Evolutionary conservation across 306 rosid species (phyloP).

Genomic region (Rosa rugosa): DNA sequence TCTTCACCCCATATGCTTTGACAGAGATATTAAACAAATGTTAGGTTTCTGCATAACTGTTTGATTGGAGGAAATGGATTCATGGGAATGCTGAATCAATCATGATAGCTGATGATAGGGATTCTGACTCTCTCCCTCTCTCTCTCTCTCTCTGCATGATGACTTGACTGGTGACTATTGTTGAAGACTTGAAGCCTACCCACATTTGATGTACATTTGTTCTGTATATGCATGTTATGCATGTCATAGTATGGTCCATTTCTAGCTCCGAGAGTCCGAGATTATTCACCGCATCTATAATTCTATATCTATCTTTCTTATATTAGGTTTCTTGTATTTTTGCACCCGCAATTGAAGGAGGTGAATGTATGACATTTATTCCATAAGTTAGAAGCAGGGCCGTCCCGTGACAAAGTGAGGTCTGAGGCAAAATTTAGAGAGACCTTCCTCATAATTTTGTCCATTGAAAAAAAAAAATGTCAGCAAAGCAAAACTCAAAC

Average conservation of each 20-base stretch:
- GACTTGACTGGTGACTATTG: slow-evolving; percentile 2
- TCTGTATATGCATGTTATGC: not conserved
- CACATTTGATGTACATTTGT: not conserved
- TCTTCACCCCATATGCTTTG: slow-evolving; percentile 3
- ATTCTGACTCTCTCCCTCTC: not conserved
- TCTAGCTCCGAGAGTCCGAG: not conserved
- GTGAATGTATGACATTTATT: not conserved
- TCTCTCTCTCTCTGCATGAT: not conserved
- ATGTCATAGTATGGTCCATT: not conserved
- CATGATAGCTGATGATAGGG: not conserved
- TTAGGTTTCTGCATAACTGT: not conserved
- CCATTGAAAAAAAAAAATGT: no score
- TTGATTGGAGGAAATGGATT: not conserved
- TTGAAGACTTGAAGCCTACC: not conserved
- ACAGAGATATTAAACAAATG: not conserved
- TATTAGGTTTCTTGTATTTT: not conserved
- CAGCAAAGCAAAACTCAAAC: no score
- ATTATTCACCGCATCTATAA: not conserved
- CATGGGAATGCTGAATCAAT: slow-evolving; percentile 12
- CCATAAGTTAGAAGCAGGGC: not conserved
- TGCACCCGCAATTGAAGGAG: slow-evolving; percentile 17
- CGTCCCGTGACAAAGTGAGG: no score
- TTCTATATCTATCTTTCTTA: not conserved
- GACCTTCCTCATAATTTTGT: no score
- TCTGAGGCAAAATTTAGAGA: no score